Evolutionary conservation across 176 grass and related monocot species (phyloP).

Genomic region (Cymbopogon citratus): DNA sequence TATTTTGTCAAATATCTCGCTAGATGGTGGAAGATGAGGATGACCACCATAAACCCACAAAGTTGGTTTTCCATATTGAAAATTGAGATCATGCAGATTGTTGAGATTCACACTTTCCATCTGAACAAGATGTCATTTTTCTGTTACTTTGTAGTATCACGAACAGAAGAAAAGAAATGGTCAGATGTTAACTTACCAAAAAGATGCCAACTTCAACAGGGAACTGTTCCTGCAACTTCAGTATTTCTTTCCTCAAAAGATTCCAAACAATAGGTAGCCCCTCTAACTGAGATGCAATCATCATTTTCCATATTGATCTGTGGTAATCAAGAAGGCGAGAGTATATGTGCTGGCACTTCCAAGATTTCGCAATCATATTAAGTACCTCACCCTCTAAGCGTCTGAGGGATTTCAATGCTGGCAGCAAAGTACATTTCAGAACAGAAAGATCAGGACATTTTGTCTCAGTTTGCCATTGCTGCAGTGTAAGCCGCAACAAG

Average conservation of each 20-base stretch:
- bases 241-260: conserved; percentile 69
- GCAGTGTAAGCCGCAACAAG: conserved; percentile 56
- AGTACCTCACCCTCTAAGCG: conserved; percentile 60
- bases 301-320: conserved; percentile 69
- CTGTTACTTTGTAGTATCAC: conserved; percentile 15
- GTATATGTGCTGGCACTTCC: conserved; percentile 49
- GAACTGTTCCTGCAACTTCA: conserved; percentile 52
- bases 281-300: conserved; percentile 61
- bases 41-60: conserved; percentile 80
- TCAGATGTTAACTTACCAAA: conserved; percentile 47
- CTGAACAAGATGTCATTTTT: conserved; percentile 37
- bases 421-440: conserved; percentile 31
- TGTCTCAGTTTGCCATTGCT: conserved; percentile 70
- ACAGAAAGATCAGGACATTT: conserved; percentile 34
- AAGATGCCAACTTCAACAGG: conserved; percentile 36
- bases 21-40: conserved; percentile 67
- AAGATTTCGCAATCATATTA: conserved; percentile 39
- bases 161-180: conserved; percentile 3
- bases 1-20: conserved; percentile 49
- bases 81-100: conserved; percentile 47
- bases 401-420: conserved; percentile 57
- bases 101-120: conserved; percentile 55
- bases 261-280: conserved; percentile 60
- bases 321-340: conserved; percentile 68
- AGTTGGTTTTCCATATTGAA: conserved; percentile 49